A percentile compares a stretch with the other conserved stretches of the same genome.
phyloP scores from a whole-genome alignment of 768 basidiomycete species.

The Auriscalpium microsporum region DNA sequence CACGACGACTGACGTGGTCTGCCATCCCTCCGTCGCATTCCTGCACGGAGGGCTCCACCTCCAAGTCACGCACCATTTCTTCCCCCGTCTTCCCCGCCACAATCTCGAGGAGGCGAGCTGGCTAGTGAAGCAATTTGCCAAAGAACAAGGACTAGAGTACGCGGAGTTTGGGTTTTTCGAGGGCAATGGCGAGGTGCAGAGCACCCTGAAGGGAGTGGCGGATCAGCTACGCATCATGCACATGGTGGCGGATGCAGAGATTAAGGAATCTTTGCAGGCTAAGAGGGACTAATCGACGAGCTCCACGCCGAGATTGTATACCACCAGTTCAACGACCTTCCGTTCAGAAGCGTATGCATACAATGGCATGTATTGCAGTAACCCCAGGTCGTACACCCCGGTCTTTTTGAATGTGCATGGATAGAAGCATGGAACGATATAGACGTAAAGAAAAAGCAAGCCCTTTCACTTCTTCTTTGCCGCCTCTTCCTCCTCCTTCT shows the following conservation, averaged over 20 bases:
- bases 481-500: slow-evolving; percentile 91
- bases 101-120: slow-evolving; percentile 76
- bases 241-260: slow-evolving; percentile 72
- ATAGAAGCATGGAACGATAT: slow-evolving; percentile 18
- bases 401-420: slow-evolving; percentile 29
- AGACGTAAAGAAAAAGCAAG: slow-evolving; percentile 12
- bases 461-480: slow-evolving; percentile 74
- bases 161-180: slow-evolving; percentile 86
- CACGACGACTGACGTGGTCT: slow-evolving; percentile 95
- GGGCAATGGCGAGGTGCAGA: slow-evolving; percentile 78
- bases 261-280: slow-evolving; percentile 50
- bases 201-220: slow-evolving; percentile 78
- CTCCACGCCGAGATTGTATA: neutral
- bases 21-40: slow-evolving; percentile 74
- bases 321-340: neutral
- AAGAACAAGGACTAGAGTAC: slow-evolving; percentile 77
- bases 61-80: slow-evolving; percentile 95
- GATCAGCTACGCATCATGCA: slow-evolving; percentile 79
- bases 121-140: slow-evolving; percentile 82
- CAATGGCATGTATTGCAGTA: slow-evolving; percentile 25
- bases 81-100: slow-evolving; percentile 91
- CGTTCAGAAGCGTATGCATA: slow-evolving; percentile 17
- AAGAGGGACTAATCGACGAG: slow-evolving; percentile 20
- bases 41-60: slow-evolving; percentile 97
- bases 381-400: slow-evolving; percentile 22